These are phyloP conservation scores for Coemansia sp. DNA, from an alignment of 192 early-diverging fungal species.

Conservation along the genomic window DNA sequence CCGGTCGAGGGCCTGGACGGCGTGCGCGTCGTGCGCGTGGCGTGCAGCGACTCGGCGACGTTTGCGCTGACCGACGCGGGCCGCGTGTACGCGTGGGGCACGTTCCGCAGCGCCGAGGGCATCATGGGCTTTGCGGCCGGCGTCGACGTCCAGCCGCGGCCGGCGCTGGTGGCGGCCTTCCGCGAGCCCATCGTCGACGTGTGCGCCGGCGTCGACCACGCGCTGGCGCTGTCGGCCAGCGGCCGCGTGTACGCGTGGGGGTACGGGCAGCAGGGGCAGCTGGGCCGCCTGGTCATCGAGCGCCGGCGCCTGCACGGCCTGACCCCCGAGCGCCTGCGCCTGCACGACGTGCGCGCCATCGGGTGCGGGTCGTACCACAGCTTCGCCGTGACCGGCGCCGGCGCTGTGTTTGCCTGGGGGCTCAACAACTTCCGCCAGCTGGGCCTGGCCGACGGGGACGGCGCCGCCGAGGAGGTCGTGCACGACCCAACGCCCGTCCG, in stretches of 20 bases:
- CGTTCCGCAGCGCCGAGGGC: constrained; percentile 78
- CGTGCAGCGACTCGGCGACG: constrained; percentile 81
- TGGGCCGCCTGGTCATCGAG: constrained; percentile 77
- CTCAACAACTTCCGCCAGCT: constrained; percentile 91
- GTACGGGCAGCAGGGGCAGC: constrained; percentile 82
- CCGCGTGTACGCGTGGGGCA: constrained; percentile 84
- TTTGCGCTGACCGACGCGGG: constrained; percentile 78
- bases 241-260: constrained; percentile 89
- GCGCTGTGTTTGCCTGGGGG: constrained; percentile 77
- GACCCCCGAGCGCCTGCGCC: constrained; percentile 56
- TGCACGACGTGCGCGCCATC: constrained; percentile 61
- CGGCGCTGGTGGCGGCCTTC: constrained; percentile 60
- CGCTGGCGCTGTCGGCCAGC: constrained; percentile 66
- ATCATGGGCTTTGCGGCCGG: constrained; percentile 77
- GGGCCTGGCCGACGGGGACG: constrained; percentile 57
- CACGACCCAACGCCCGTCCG: constrained; percentile 60
- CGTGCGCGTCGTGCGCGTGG: constrained; percentile 70
- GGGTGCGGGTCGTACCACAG: constrained; percentile 83
- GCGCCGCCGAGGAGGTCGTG: constrained; percentile 48
- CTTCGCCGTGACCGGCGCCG: constrained; percentile 69
- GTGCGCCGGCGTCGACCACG: constrained; percentile 82
- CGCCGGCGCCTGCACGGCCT: constrained; percentile 68
- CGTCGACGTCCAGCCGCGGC: constrained; percentile 63
- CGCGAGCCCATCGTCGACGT: constrained; percentile 70
- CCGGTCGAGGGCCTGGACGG: constrained; percentile 75